Base-by-base conservation (phyloP, 1,284 basidiomycete genomes). In the Schizophyllum amplum region DNA sequence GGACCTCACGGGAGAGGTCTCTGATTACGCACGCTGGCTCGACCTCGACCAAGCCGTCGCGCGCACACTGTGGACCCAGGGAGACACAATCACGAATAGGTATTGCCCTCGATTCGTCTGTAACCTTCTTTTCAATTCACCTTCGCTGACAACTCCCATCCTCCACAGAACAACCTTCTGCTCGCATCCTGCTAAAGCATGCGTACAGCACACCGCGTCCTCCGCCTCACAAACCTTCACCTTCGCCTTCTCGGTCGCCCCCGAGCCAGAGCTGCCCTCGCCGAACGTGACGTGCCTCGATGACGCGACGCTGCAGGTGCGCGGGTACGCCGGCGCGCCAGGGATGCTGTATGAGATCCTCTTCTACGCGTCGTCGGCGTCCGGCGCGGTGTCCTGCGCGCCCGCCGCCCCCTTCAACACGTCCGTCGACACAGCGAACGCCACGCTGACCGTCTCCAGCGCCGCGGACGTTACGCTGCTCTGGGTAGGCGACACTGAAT, bases 311-410 rank as follows among this genome's bases (percentile, higher is more conserved):
- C 73, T 89, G 6, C 72, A 70, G 24, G 72, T 89, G 46, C 75
- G 76, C 13, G 84, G 85, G 0, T 69, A 72, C n/a, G 80, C 76
- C 4, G 68, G 65, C 21, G 64, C 69, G 13, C 77, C 80, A 0
- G 83, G 87, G 9, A 89, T 89, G 86, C 64, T 78, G 1, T 90
- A 86, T 64, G 87, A 89, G 63, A 68, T 90, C 13, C 68, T 89
- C 42, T 82, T 76, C 51, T 75, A 75, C 24, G 80, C 68, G 46
- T 65, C n/a, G n/a, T n/a, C n/a, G n/a, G n/a, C n/a, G n/a, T n/a
- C 69, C 1, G 50, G 54, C n/a, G 17, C 33, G 3, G 60, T 72
- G 7, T 51, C 61, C 1, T 82, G 79, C 59, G 3, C 33, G 4
- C 4, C 33, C 33, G 33, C 33, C 3, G 33, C 11, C 17, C 33